Base-by-base conservation (phyloP, 2,329 filamentous ascomycete genomes). In the Aspergillus niger region DNA sequence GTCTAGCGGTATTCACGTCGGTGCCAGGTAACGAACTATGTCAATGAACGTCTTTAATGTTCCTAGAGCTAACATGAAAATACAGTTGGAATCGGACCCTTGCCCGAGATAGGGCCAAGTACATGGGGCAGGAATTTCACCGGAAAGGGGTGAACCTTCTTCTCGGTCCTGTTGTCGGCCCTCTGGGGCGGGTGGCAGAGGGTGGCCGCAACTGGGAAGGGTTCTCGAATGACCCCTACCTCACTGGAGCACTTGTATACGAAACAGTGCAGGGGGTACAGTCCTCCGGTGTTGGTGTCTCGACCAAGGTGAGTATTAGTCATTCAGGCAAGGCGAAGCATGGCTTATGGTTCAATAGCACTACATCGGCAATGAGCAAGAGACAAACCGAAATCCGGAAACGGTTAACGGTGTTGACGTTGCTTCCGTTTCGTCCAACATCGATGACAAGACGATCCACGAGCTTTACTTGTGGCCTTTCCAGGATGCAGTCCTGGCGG, bases 251-350 rank as follows among this genome's bases (percentile, higher is more conserved):
- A 63, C 86, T 87, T 55, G 88, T 93, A 66, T 86, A 86, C 39
- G 83, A 90, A 72, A 91, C 89, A 1, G 84, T 96, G 62, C 84
- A 86, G 71, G 92, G 92, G 61, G 93, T 96, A 48, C 92, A 96
- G 72, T 85, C 88, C 69, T 87, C 88, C 10, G 91, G 91, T 73
- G 86, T 94, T 55, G 89, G 96, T 77, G 91, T 92, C 63, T 92
- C 89, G 69, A 89, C 89, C 48, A 94, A 93, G 53, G 53, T 55
- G 3, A 15, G 39, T 17, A 8, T 20, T 28, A 30, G 17, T 30
- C 2, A 7, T 8, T 22, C 5, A 8, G 20, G 20, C 20, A 20
- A 20, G 20, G 20, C 10, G 8, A 17, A 36, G 15, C 10, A 38
- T 20, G 24, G 10, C 47, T 28, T 10, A 32, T 50, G 13, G 50